Evolutionary conservation across 306 rosid species (phyloP).

Genomic region (Quercus agrifolia): DNA sequence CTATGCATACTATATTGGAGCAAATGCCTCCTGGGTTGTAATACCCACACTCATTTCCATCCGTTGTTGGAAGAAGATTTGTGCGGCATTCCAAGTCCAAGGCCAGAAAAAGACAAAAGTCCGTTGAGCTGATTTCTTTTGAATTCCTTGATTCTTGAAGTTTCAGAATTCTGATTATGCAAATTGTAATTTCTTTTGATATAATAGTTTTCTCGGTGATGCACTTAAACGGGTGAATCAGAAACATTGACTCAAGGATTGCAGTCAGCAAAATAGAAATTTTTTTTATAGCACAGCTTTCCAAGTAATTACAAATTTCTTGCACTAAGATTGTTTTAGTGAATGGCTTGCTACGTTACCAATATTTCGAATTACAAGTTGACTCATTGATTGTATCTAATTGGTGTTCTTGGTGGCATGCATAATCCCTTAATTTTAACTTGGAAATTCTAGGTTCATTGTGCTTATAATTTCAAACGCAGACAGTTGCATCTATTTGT

Average conservation of each 20-base stretch:
- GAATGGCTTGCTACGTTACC: not conserved
- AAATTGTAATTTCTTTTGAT: not conserved
- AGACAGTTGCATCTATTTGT: not conserved
- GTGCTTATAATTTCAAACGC: not conserved
- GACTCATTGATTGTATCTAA: not conserved
- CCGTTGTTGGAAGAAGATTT: constrained; percentile 80
- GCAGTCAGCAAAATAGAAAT: not conserved
- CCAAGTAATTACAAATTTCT: too few relatives aligned
- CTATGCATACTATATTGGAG: constrained; percentile 68
- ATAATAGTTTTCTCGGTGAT: not conserved
- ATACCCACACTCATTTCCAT: constrained; percentile 60
- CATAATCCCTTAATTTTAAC: not conserved
- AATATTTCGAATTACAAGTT: not conserved
- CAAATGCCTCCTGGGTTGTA: constrained; percentile 70
- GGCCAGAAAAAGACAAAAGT: constrained; percentile 63
- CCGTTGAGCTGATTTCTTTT: constrained; percentile 37
- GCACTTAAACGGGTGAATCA: not conserved
- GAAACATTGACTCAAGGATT: not conserved
- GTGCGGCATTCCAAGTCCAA: constrained; percentile 46
- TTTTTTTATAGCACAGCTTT: too few relatives aligned
- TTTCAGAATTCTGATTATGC: not conserved
- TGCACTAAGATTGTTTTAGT: not conserved
- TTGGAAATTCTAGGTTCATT: not conserved
- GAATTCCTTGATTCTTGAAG: not conserved
- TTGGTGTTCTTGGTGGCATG: not conserved